Base-by-base conservation (phyloP, 1,139 yeast species). In the Saccharomyces pastorianus region DNA sequence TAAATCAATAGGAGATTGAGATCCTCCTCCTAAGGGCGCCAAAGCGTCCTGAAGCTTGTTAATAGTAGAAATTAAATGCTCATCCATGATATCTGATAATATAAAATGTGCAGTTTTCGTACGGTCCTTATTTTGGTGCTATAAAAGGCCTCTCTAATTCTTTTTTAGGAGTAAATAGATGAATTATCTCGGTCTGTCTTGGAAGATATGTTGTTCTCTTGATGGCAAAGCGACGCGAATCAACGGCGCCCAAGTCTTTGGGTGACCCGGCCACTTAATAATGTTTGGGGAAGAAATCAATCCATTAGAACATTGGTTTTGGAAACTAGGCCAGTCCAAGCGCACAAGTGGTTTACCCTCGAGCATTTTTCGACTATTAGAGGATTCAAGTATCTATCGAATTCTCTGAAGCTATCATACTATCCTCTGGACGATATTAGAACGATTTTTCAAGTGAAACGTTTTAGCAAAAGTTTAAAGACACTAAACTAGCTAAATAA, bases 31-130 rank as follows among this genome's bases (percentile, higher is more conserved):
- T 56, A 93, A 76, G 20, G 97, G 95, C 5, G 97, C 96, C 69
- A 91, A 79, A 6, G 98, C 99, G 68, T 85, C 96, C 72, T 89
- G 96, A 59, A 89, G 78, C 72, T 89, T 88, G 77, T 93, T 93
- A 73, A 93, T 95, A 47, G 96, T 89, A 59, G 88, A 80, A 67
- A 91, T 91, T 66, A 91, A 83, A 48, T 85, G 79, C 74, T 88
- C 96, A 76, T 91, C 98, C 98, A 91, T 91, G 46, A 41, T 60
- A 47, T 4, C 28, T 13, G 9, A 14, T 26, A 14, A 46, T 13
- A 50, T 26, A n/a, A 50, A 23, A 46, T 44, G 26, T 17, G 9
- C 9, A 25, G 28, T 25, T 13, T 6, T 51, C 28, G 23, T 38
- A 11, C 20, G 23, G 44, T 13, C 44, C 9, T 8, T 20, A 4